A percentile compares a stretch with the other conserved stretches of the same genome.
Evolutionary conservation across 1,139 yeast genomes (phyloP).

Genomic region (Nakaseomyces glabratus): DNA sequence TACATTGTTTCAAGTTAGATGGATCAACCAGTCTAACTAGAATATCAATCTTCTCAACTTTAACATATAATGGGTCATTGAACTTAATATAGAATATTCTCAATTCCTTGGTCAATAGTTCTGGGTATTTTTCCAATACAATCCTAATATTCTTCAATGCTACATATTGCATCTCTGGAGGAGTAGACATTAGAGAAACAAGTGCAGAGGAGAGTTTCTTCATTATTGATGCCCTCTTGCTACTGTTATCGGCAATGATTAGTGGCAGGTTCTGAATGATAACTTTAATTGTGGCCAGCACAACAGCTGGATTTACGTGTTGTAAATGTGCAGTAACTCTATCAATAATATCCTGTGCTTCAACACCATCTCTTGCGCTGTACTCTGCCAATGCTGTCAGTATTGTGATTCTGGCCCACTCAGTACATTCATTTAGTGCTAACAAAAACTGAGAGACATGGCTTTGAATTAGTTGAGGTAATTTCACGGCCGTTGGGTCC

Average conservation of each 20-base stretch:
- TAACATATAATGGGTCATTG: constrained; percentile 88
- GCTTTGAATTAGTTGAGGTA: constrained; percentile 29
- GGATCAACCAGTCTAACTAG: constrained; percentile 65
- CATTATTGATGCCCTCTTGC: constrained; percentile 32
- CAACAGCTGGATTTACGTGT: constrained; percentile 96
- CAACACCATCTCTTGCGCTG: constrained; percentile 44
- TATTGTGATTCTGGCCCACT: constrained; percentile 96
- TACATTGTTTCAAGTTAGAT: constrained; percentile 51
- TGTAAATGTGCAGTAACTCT: constrained; percentile 92
- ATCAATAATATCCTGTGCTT: constrained; percentile 81
- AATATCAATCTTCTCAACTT: constrained; percentile 86
- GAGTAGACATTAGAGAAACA: constrained; percentile 76
- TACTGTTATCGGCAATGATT: constrained; percentile 12
- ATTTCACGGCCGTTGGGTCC: constrained; percentile 40
- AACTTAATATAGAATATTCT: constrained; percentile 89
- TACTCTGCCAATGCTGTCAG: constrained; percentile 74
- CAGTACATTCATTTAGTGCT: constrained; percentile 94
- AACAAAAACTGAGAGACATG: constrained; percentile 47
- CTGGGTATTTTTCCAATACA: constrained; percentile 81
- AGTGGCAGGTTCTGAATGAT: constrained; percentile 66
- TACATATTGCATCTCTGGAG: constrained; percentile 93
- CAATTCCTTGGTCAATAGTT: constrained; percentile 65
- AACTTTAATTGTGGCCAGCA: constrained; percentile 76
- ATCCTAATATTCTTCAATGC: constrained; percentile 88
- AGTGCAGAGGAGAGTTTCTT: constrained; percentile 81